These are phyloP conservation scores for Dictyostelium firmibasis DNA, from an alignment of 78 protist genomes.

Conservation along the genomic window DNA sequence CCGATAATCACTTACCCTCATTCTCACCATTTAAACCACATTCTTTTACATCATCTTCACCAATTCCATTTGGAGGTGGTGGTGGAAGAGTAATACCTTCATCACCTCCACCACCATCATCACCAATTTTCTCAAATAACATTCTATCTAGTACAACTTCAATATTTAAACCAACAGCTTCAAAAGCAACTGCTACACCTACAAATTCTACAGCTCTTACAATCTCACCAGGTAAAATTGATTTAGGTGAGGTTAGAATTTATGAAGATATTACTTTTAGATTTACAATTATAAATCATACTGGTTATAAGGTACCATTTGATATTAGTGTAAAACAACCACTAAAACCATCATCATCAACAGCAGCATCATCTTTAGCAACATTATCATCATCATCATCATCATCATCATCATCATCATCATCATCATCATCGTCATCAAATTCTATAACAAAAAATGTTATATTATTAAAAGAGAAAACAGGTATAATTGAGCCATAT, in stretches of 20 bases:
- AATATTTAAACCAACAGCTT: neutral
- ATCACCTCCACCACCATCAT: slow-evolving; percentile 19
- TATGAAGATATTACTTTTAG: slow-evolving; percentile 65
- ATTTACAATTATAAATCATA: slow-evolving; percentile 42
- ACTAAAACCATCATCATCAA: neutral
- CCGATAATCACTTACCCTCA: neutral
- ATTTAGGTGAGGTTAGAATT: slow-evolving; percentile 69
- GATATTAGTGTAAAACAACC: slow-evolving; percentile 4
- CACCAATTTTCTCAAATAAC: neutral
- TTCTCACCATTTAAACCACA: neutral
- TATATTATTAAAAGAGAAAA: slow-evolving; percentile 12
- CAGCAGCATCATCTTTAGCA: neutral
- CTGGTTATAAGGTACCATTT: slow-evolving; percentile 25
- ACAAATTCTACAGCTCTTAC: slow-evolving; percentile 15
- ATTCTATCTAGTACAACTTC: neutral
- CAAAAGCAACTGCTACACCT: neutral
- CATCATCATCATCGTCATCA: neutral
- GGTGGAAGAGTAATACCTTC: neutral
- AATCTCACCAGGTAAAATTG: slow-evolving; percentile 33
- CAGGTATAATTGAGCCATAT: slow-evolving; percentile 56
- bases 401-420: neutral
- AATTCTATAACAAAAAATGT: neutral
- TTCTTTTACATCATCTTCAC: neutral
- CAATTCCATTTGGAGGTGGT: neutral
- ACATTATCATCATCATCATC: neutral